phyloP scores from a whole-genome alignment of 2,329 filamentous ascomycete genomes.

The Fusarium sterilihyphosum region DNA sequence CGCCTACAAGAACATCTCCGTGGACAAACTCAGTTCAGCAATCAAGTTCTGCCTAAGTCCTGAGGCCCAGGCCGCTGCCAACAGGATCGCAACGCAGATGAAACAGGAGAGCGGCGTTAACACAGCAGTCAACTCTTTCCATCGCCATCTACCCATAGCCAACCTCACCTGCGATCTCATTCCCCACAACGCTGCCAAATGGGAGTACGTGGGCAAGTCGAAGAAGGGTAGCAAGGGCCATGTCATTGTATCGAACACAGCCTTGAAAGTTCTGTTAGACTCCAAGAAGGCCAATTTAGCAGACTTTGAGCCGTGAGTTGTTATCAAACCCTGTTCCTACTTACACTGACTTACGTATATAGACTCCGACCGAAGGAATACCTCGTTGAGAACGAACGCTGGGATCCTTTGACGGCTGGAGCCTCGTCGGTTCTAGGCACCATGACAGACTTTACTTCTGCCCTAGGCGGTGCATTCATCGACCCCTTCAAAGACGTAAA shows the following conservation, averaged over 20 bases:
- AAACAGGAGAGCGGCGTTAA: background rate
- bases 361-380: background rate
- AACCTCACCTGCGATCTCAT: background rate
- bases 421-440: background rate
- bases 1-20: conserved; percentile 11
- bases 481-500: conserved; percentile 1
- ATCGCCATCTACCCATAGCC: background rate
- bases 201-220: background rate
- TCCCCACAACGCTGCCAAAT: background rate
- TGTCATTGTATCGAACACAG: background rate
- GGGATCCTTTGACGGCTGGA: background rate
- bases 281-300: background rate
- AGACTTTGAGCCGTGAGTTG: background rate
- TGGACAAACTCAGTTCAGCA: conserved; percentile 27
- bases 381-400: background rate
- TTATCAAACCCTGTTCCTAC: rapidly evolving
- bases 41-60: conserved; percentile 31
- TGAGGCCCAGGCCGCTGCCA: conserved; percentile 8
- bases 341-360: background rate
- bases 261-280: background rate
- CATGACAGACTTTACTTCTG: background rate
- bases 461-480: background rate
- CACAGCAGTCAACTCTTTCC: background rate
- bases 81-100: background rate
- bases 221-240: background rate